phyloP scores from a whole-genome alignment of 2,329 filamentous ascomycete species.

The Aspergillus sp. region DNA sequence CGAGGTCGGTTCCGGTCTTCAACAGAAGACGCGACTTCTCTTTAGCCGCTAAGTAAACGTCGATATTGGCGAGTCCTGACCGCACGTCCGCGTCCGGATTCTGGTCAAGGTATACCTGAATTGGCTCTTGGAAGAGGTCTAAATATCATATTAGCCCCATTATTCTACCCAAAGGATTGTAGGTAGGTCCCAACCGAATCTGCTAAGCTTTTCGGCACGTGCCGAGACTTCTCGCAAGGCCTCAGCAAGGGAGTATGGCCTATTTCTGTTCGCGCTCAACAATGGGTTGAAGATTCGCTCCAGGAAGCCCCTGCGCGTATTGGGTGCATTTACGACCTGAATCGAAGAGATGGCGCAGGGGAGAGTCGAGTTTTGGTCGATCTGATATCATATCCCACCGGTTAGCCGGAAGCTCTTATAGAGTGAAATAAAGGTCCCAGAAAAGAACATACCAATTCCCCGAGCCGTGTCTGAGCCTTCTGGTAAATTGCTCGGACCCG shows the following conservation, averaged over 20 bases:
- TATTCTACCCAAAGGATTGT: not conserved
- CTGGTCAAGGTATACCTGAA: constrained; percentile 75
- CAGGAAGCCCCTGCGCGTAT: constrained; percentile 80
- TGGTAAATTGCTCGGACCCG: constrained; percentile 52
- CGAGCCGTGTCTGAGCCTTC: constrained; percentile 57
- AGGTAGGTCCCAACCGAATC: constrained; percentile 58
- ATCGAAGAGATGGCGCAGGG: constrained; percentile 84
- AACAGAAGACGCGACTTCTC: constrained; percentile 79
- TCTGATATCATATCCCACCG: constrained; percentile 39
- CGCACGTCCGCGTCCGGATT: constrained; percentile 63
- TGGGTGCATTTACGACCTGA: constrained; percentile 70
- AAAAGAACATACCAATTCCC: constrained; percentile 52
- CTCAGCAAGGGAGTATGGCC: constrained; percentile 70
- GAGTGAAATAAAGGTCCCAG: constrained; percentile 1
- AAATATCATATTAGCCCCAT: constrained; percentile 12
- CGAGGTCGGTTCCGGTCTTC: constrained; percentile 90
- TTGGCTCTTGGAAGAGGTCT: constrained; percentile 83
- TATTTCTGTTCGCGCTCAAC: constrained; percentile 59
- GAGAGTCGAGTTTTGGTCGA: constrained; percentile 74
- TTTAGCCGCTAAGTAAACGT: constrained; percentile 68
- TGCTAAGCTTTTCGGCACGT: constrained; percentile 66
- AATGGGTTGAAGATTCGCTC: constrained; percentile 73
- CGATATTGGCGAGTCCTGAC: constrained; percentile 61
- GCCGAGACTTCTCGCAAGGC: constrained; percentile 65
- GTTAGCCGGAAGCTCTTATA: constrained; percentile 7